A percentile compares a stretch with the other conserved stretches of the same genome.
phyloP scores from a whole-genome alignment of 192 early-diverging fungal species.

The Coemansia sp. region DNA sequence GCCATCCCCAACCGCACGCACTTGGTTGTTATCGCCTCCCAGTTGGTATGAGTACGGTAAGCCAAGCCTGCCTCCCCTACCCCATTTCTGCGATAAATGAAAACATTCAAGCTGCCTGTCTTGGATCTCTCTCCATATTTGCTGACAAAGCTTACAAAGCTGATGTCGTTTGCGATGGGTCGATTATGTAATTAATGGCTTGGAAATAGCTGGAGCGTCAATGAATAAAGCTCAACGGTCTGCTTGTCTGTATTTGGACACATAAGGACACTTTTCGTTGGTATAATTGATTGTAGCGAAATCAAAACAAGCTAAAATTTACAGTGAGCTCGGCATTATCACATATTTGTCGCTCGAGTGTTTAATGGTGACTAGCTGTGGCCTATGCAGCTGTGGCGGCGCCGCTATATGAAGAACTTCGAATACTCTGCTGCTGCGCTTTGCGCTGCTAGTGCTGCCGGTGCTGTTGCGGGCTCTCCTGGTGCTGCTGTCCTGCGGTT shows the following conservation, averaged over 20 bases:
- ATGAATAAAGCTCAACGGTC: neutral
- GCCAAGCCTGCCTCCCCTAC: neutral
- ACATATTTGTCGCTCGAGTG: slow-evolving; percentile 18
- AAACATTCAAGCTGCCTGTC: neutral
- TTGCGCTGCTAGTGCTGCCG: slow-evolving; percentile 11
- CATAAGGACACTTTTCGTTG: too few relatives aligned
- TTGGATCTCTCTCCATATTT: neutral
- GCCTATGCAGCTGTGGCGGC: slow-evolving; percentile 8
- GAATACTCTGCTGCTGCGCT: slow-evolving; percentile 12
- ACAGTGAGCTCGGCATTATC: neutral
- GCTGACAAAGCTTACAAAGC: neutral
- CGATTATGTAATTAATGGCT: neutral
- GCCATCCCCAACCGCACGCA: neutral
- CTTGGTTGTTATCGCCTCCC: neutral
- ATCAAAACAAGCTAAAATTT: neutral
- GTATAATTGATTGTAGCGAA: too few relatives aligned
- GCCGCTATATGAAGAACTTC: neutral
- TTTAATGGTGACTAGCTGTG: slow-evolving; percentile 42
- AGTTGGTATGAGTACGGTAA: neutral
- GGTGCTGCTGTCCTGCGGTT: neutral
- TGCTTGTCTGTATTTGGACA: neutral
- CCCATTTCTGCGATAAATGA: neutral
- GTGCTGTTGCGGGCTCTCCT: neutral
- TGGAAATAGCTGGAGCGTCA: neutral
- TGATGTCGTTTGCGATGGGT: neutral